Evolutionary conservation across 305 asterid species (phyloP), one percentile per base, ranked within the genome.

Genomic region (Fraxinus velutina): DNA sequence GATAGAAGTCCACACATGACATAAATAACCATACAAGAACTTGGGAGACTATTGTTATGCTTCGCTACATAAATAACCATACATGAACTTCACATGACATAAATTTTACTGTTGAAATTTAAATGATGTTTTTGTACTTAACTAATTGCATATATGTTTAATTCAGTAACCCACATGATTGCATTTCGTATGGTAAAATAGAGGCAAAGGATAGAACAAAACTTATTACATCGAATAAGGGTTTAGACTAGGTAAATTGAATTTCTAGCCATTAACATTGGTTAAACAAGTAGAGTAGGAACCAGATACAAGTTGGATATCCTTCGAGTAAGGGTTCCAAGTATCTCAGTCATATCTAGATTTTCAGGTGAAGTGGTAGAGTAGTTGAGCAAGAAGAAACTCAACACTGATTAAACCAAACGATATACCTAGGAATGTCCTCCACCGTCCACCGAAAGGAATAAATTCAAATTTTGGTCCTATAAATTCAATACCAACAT

Each of bases 391-490:
- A 0, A 87, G 79, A 2, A 80, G 83, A 6, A 73, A 50, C 77
- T 83, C 87, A 0, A 85, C 57, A 4, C 21, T 87, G 7, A 85
- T 84, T 1, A 85, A 17, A 0, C 87, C 88, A n/a, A 85, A 87
- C 4, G 83, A 5, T 13, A 87, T 82, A 1, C 89, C 85, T 2
- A 85, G 87, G 78, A 86, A 87, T 2, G 80, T 80, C 57, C 90
- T 83, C 39, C 81, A 78, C 22, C 89, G 88, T 3, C 81, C 86
- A 0, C 90, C 89, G 17, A 84, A 86, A 0, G 89, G 86, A 57
- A 82, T 79, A 13, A 36, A 83, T 15, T 87, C 3, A 29, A 29
- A 29, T 0, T 29, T 4, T 7, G 75, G 80, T 12, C 90, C 89
- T 37, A 34, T 86, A 9, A 15, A 86, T 83, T 88, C 89, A 8